Conservation (phyloP, 768 basidiomycete genomes). For the Suillus hirtellus region DNA sequence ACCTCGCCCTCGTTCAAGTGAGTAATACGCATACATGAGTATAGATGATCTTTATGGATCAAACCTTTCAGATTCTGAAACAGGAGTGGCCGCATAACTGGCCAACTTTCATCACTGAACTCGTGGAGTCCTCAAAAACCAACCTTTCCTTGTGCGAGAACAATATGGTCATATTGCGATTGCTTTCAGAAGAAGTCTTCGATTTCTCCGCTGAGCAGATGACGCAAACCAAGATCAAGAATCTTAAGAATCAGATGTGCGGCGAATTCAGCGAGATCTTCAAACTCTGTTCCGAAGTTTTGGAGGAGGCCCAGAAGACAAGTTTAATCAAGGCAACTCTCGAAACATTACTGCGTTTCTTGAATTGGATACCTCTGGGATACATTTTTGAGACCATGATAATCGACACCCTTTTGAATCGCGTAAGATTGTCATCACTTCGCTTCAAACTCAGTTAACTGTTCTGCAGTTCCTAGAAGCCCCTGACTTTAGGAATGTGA, state of each 20-base stretch:
- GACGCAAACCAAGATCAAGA: conserved; percentile 97
- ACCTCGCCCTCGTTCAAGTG: conserved; percentile 93
- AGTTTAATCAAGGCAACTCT: conserved; percentile 92
- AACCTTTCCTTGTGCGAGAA: conserved; percentile 98
- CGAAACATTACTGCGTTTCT: conserved; percentile 91
- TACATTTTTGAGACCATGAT: conserved; percentile 99
- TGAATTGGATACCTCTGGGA: conserved; percentile 99
- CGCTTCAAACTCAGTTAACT: conserved; percentile 14
- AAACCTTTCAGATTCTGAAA: conserved; percentile 77
- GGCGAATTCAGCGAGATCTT: conserved; percentile 97
- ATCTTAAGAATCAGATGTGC: conserved; percentile 97
- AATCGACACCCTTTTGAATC: conserved; percentile 88
- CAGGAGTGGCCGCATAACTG: conserved; percentile 99
- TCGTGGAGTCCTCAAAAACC: conserved; percentile 95
- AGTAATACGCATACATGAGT: conserved; percentile 20
- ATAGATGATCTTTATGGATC: conserved; percentile 10
- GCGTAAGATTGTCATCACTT: conserved; percentile 55
- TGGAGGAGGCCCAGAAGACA: conserved; percentile 96
- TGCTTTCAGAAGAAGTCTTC: conserved; percentile 98
- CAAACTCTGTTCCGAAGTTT: conserved; percentile 93
- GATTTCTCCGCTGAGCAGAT: conserved; percentile 98
- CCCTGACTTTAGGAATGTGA: conserved; percentile 95
- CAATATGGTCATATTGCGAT: conserved; percentile 97
- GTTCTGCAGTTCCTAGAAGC: conserved; percentile 85
- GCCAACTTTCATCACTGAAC: conserved; percentile 96